Evolutionary conservation across 2,329 filamentous ascomycete genomes (phyloP).

Genomic region (Xylariaceae sp.): DNA sequence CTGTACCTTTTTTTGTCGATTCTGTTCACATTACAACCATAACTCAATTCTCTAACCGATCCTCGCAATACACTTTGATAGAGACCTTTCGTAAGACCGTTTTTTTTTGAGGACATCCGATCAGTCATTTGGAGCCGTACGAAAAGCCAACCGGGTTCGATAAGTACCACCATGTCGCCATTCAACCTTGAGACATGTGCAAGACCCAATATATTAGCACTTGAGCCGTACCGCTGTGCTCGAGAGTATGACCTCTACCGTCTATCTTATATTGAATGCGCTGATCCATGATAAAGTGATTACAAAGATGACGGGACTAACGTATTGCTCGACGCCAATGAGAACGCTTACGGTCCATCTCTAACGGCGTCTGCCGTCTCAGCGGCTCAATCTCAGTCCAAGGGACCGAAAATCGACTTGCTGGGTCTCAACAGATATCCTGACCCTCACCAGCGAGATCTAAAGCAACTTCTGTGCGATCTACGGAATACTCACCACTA

Average conservation of each 20-base stretch:
- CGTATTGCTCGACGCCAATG: constrained; percentile 93
- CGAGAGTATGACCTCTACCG: constrained; percentile 59
- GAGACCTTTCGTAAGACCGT: no score
- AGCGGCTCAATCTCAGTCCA: constrained; percentile 27
- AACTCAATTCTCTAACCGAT: no score
- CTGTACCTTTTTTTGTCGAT: no score
- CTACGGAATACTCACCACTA: constrained; percentile 83
- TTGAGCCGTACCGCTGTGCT: constrained; percentile 77
- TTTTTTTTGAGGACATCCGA: no score
- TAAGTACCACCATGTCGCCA: constrained; percentile 43
- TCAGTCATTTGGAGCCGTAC: no score
- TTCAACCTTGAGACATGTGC: constrained; percentile 74
- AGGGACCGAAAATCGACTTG: constrained; percentile 63
- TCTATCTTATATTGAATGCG: constrained; percentile 1
- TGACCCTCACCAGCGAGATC: constrained; percentile 83
- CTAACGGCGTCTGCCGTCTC: constrained; percentile 51
- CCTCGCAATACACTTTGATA: no score
- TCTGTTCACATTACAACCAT: no score
- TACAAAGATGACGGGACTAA: constrained; percentile 98
- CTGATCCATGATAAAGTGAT: constrained; percentile 59
- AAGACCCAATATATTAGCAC: constrained; percentile 69
- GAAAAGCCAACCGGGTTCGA: no score
- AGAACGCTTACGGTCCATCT: constrained; percentile 91
- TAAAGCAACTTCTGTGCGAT: constrained; percentile 83
- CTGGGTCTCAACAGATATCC: constrained; percentile 88